Evolutionary conservation across 2,329 filamentous ascomycete species (phyloP), one percentile per base, ranked within the genome.

Genomic region (Aspergillus ruber): DNA sequence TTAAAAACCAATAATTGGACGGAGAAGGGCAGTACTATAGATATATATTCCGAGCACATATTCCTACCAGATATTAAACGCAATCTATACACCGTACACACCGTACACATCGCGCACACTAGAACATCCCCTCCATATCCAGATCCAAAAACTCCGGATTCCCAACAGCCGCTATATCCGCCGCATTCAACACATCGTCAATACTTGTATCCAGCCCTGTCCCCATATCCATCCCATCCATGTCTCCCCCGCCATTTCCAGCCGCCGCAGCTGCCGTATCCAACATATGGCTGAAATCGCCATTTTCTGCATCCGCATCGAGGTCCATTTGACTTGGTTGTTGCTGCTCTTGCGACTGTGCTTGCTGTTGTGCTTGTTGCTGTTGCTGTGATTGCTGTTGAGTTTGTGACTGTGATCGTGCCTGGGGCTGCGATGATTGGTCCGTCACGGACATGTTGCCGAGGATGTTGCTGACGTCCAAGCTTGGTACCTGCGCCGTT

Each of bases 41-140:
- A 39, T 20, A 20, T 15, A 39, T 15, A 39, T 20, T 12, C n/a
- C 18, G 35, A 20, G n/a, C n/a, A 6, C 35, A 39, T 39, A 29
- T 29, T 29, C 9, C n/a, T 10, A 23, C 18, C 12, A 17, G 18
- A 18, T 8, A 21, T 21, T 42, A n/a, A 42, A 10, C 15, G n/a
- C 39, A 13, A 13, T 18, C n/a, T 18, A 21, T 21, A 42, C 18
- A 29, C 10, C 10, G 3, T 20, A 20, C 20, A 3, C 20, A n/a
- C n/a, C n/a, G 8, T 29, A 29, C 10, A 29, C 25, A 35, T 1
- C 2, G 3, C 21, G 9, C 21, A 15, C 25, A 38, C 51, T 60
- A 69, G 46, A 71, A 71, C 66, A 72, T 70, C 7, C 67, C 67
- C 52, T 72, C 69, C 69, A 72, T 71, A 58, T 72, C 69, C 50